Evolutionary conservation across 2,329 filamentous ascomycete species (phyloP).

Genomic region (Sporothrix protearum): DNA sequence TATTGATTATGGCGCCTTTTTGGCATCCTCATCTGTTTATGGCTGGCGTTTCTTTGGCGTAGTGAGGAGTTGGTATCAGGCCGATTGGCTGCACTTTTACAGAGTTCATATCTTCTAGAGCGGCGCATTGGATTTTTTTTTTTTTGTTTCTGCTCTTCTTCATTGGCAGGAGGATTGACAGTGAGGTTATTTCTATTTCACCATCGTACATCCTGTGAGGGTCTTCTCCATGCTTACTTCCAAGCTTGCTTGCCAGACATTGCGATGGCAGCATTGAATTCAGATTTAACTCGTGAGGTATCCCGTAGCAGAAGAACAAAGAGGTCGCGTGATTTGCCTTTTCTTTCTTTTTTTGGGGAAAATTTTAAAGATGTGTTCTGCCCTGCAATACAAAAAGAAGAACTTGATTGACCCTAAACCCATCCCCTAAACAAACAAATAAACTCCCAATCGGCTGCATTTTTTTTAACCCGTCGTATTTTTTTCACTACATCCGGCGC

Average conservation of each 20-base stretch:
- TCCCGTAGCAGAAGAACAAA: not conserved
- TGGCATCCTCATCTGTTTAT: not conserved
- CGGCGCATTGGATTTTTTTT: too few relatives aligned
- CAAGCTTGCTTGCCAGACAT: not conserved
- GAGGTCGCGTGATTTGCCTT: not conserved
- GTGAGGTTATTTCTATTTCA: not conserved
- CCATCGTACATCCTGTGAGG: not conserved
- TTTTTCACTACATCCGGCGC: conserved; percentile 22
- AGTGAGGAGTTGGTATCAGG: not conserved
- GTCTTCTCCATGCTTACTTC: not conserved
- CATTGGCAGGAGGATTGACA: not conserved
- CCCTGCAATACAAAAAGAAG: conserved; percentile 23
- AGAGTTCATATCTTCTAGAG: not conserved
- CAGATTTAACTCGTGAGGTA: not conserved
- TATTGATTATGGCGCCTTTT: not conserved
- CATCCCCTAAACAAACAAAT: conserved; percentile 25
- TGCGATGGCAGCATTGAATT: not conserved
- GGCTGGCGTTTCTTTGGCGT: not conserved
- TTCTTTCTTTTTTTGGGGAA: conserved; percentile 20
- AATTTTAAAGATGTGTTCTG: conserved; percentile 16
- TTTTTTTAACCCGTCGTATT: conserved; percentile 17
- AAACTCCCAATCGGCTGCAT: conserved; percentile 26
- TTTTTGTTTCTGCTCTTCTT: not conserved
- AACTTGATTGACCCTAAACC: conserved; percentile 22
- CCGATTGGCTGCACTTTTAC: not conserved